Evolutionary conservation across 345 rosid species (phyloP).

Genomic region (Geranium brycei): DNA sequence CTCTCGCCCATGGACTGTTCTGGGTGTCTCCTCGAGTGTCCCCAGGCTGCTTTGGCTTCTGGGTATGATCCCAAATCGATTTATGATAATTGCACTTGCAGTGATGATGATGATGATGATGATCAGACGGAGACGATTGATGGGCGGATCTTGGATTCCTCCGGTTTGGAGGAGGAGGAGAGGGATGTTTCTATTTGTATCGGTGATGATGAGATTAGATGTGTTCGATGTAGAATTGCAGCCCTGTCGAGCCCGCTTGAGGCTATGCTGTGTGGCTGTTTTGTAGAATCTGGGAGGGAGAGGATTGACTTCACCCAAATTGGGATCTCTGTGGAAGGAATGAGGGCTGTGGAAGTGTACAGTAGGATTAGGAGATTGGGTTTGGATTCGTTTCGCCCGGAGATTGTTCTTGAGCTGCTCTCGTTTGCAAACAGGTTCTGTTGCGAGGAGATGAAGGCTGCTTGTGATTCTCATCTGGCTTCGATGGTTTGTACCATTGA

Average conservation of each 20-base stretch:
- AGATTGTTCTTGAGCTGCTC: conserved; percentile 61
- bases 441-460: conserved; percentile 73
- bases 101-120: conserved; percentile 1
- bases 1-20: conserved; percentile 42
- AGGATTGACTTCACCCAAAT: conserved; percentile 50
- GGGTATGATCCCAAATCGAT: conserved; percentile 34
- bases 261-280: conserved; percentile 73
- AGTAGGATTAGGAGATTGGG: conserved; percentile 56
- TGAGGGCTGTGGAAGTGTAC: conserved; percentile 63
- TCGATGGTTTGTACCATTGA: conserved; percentile 37
- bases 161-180: conserved; percentile 27
- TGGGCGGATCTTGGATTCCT: conserved; percentile 9
- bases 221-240: conserved; percentile 50
- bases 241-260: conserved; percentile 60
- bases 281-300: conserved; percentile 41
- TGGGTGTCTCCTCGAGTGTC: conserved; percentile 49
- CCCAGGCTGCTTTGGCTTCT: conserved; percentile 32
- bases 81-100: conserved; percentile 33
- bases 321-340: conserved; percentile 53
- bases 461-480: conserved; percentile 67
- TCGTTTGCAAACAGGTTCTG: conserved; percentile 70
- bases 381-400: conserved; percentile 35
- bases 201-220: conserved; percentile 41
- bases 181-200: conserved; percentile 38
- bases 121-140: conserved; percentile 13